Evolutionary conservation across 1,139 yeast genomes (phyloP), one percentile per base, ranked within the genome.

Genomic region (Pichia sp.): DNA sequence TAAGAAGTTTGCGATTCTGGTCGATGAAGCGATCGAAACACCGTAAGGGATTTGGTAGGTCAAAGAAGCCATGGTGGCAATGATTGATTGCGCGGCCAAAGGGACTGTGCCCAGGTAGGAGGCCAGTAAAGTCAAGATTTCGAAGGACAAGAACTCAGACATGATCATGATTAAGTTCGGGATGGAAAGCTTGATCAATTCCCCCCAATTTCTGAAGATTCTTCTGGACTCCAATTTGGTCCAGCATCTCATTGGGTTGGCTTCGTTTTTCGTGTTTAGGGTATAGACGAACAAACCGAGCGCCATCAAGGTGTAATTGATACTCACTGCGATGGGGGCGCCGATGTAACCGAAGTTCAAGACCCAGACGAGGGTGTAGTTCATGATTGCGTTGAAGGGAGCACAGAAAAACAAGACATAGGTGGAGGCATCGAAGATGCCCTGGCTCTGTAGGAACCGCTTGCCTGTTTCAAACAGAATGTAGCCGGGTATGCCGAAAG

Each of bases 151-250:
- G 56, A 79, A 81, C 64, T 81, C 85, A 11, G 84, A 81, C 68
- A 80, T 81, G 54, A 81, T 74, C 85, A 81, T 81, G 47, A 81
- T 69, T 52, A 80, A 70, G 26, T 84, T 84, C 1, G 85, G 85
- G 47, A 81, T 70, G 16, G 84, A 83, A 57, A 81, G 72, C 38
- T 65, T 62, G n/a, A 77, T 68, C 55, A 81, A 67, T 54, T 70
- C 75, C 6, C 70, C 70, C 85, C 85, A 81, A 30, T 75, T 75
- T 46, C 64, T 63, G 58, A 78, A 78, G 0, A 73, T 71, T 52
- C 57, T 62, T 4, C 68, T 47, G 42, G 54, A 65, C 55, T 26
- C 75, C 68, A 64, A 69, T 66, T 81, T 81, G 69, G 65, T 79
- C 80, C 63, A 66, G 59, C 68, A 79, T 68, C 51, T 81, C 77